phyloP scores from a whole-genome alignment of 257 asterid genomes.

The Nemophila menziesii region DNA sequence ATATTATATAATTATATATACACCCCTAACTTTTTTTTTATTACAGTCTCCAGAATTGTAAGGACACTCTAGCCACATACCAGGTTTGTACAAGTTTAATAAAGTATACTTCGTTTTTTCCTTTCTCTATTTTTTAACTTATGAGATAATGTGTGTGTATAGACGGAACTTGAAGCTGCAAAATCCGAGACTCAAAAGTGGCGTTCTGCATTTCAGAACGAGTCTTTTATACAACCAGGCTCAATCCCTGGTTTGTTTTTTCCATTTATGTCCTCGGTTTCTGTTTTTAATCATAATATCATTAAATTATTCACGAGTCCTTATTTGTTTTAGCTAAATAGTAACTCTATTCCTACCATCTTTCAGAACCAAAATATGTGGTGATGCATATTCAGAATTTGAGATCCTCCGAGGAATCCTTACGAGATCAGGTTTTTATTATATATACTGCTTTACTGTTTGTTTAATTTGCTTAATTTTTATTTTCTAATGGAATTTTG shows the following conservation, averaged over 20 bases:
- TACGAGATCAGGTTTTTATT: slow-evolving; percentile 75
- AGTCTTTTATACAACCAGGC: slow-evolving; percentile 52
- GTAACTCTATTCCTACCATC: neutral
- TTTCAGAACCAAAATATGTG: slow-evolving; percentile 52
- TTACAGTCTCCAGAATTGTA: slow-evolving; percentile 74
- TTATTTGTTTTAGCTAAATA: slow-evolving; percentile 2
- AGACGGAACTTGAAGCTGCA: slow-evolving; percentile 69
- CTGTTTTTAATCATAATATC: neutral
- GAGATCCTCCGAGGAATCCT: slow-evolving; percentile 80
- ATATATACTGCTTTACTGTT: neutral
- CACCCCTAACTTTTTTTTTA: neutral
- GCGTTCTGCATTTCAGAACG: slow-evolving; percentile 85
- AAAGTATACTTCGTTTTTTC: neutral
- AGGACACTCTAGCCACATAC: slow-evolving; percentile 62
- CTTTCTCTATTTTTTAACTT: neutral
- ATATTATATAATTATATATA: too few relatives aligned
- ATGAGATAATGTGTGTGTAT: slow-evolving; percentile 11
- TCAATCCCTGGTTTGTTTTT: slow-evolving; percentile 62
- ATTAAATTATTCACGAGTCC: neutral
- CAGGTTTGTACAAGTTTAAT: slow-evolving; percentile 37
- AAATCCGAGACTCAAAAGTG: slow-evolving; percentile 86
- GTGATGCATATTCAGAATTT: slow-evolving; percentile 63
- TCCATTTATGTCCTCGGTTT: slow-evolving; percentile 1
- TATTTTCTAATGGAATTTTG: too few relatives aligned
- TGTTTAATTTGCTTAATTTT: slow-evolving; percentile 8